Conservation (phyloP, 495 filamentous ascomycete species). For the Haplographium delicatum region DNA sequence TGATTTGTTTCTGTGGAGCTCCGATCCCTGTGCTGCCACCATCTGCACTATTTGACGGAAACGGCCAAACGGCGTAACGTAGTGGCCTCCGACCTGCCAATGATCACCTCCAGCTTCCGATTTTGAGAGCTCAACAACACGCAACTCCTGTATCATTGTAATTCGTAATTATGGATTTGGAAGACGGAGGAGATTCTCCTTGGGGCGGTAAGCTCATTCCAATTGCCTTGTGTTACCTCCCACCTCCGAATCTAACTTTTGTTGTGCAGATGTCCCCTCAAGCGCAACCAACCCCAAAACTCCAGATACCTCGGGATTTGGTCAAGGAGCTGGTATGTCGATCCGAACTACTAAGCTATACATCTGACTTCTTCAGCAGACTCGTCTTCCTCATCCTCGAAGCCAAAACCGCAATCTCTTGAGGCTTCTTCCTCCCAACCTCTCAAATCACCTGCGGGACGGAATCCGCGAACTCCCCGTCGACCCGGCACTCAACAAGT, state of each 20-base stretch:
- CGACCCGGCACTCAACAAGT: conserved; percentile 78
- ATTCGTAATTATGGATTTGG: conserved; percentile 51
- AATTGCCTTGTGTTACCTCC: no score
- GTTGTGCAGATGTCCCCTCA: conserved; percentile 25
- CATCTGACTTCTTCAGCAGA: conserved; percentile 13
- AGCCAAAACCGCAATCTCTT: conserved; percentile 17
- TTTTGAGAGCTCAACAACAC: neutral
- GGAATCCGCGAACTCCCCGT: conserved; percentile 47
- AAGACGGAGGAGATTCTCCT: conserved; percentile 58
- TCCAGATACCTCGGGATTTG: conserved; percentile 13
- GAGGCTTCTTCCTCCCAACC: conserved; percentile 17
- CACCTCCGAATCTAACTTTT: no score
- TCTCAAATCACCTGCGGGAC: conserved; percentile 23
- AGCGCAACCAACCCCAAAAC: conserved; percentile 12
- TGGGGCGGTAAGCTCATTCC: conserved; percentile 55
- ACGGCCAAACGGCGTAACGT: no score
- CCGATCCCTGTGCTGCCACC: no score
- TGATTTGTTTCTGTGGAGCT: no score
- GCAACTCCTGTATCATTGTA: conserved; percentile 5
- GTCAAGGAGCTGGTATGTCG: conserved; percentile 12
- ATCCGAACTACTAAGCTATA: neutral
- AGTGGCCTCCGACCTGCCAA: conserved; percentile 7
- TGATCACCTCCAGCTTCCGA: conserved; percentile 14
- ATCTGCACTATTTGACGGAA: no score
- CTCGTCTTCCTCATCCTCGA: conserved; percentile 12